A percentile compares a stretch with the other conserved stretches of the same genome.
Conservation (phyloP, 805 yeast genomes). For the Lipomyces spencermartinsiae region DNA sequence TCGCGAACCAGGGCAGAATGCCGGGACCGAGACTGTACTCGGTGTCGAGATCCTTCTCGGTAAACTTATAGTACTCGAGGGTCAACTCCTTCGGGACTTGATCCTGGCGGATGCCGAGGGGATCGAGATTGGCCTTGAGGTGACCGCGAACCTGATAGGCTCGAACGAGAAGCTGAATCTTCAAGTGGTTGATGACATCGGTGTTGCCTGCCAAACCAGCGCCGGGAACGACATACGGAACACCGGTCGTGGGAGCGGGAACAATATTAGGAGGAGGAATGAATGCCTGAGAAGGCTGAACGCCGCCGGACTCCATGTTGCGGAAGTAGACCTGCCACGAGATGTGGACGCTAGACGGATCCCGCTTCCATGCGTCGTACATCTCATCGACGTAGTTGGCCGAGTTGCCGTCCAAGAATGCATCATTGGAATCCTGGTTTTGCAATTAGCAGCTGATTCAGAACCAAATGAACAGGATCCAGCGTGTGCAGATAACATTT, state of each 20-base stretch:
- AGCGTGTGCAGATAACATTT: neutral
- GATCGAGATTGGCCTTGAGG: slow-evolving; percentile 92
- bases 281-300: slow-evolving; percentile 78
- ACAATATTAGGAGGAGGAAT: slow-evolving; percentile 90
- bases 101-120: slow-evolving; percentile 89
- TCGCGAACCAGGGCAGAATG: slow-evolving; percentile 88
- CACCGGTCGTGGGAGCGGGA: slow-evolving; percentile 81
- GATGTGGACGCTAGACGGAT: slow-evolving; percentile 88
- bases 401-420: slow-evolving; percentile 80
- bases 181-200: slow-evolving; percentile 84
- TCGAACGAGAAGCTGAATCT: slow-evolving; percentile 94
- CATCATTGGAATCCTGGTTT: slow-evolving; percentile 54
- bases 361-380: slow-evolving; percentile 93
- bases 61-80: slow-evolving; percentile 88
- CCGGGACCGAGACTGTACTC: slow-evolving; percentile 96
- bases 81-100: slow-evolving; percentile 87
- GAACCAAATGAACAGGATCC: neutral
- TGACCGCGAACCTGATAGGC: slow-evolving; percentile 99
- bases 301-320: slow-evolving; percentile 75
- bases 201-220: slow-evolving; percentile 54
- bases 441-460: neutral
- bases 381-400: slow-evolving; percentile 96
- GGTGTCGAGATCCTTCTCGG: slow-evolving; percentile 81
- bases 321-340: slow-evolving; percentile 94
- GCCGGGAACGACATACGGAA: slow-evolving; percentile 64